phyloP scores from a whole-genome alignment of 208 protist species.

The Porcisia deanei region DNA sequence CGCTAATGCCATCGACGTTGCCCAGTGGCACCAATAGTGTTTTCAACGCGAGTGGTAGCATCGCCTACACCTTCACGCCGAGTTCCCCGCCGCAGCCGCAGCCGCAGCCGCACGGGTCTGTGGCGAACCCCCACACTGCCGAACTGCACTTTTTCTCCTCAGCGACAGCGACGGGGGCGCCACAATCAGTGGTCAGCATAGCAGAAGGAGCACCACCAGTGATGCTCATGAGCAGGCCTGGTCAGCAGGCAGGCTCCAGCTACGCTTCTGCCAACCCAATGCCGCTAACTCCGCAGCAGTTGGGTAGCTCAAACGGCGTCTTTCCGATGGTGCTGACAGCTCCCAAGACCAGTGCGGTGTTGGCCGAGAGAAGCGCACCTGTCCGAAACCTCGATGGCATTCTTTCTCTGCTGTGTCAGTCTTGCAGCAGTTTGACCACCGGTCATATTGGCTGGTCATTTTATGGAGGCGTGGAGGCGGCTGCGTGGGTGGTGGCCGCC shows the following conservation, averaged over 20 bases:
- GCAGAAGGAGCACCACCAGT: conserved; percentile 12
- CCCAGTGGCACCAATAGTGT: background rate
- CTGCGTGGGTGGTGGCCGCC: conserved; percentile 24
- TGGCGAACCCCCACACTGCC: conserved; percentile 8
- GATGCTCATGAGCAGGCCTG: conserved; percentile 20
- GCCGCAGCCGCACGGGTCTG: conserved; percentile 3
- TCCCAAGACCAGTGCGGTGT: background rate
- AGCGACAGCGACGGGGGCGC: background rate
- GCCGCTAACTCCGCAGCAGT: conserved; percentile 6
- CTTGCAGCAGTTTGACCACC: conserved; percentile 19
- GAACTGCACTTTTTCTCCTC: background rate
- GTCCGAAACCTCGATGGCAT: conserved; percentile 1
- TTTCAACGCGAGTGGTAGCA: background rate
- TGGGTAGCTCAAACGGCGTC: conserved; percentile 21
- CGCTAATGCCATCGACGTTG: conserved; percentile 2
- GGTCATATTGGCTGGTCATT: conserved; percentile 46
- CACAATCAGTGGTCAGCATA: background rate
- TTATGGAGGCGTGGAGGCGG: conserved; percentile 35
- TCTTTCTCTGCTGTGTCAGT: conserved; percentile 22
- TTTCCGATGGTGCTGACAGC: conserved; percentile 19
- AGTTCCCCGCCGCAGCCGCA: conserved; percentile 9
- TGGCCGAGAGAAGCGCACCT: background rate
- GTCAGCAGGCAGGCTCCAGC: conserved; percentile 1
- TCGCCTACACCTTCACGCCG: conserved; percentile 18
- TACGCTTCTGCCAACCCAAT: conserved; percentile 17